A percentile compares a stretch with the other conserved stretches of the same genome.
These are phyloP conservation scores for Leccinum truebloodii DNA, from an alignment of 768 basidiomycete genomes.

Conservation along the genomic window DNA sequence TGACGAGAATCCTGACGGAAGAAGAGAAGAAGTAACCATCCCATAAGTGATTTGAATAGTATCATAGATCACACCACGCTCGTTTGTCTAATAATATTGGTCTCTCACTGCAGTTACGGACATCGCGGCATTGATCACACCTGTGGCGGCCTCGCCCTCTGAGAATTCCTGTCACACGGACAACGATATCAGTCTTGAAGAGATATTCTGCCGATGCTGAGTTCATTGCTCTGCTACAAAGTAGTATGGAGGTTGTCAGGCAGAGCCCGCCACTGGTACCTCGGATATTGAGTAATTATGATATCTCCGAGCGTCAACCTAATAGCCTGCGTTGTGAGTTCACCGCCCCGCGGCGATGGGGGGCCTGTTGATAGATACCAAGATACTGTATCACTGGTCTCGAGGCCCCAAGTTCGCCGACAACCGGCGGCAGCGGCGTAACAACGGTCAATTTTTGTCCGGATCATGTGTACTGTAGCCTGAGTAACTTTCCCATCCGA, in stretches of 20 bases:
- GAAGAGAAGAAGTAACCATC: conserved; percentile 4
- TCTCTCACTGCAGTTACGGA: background rate
- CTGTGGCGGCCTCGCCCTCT: background rate
- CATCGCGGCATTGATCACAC: background rate
- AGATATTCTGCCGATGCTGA: background rate
- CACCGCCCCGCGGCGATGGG: background rate
- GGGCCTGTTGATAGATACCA: background rate
- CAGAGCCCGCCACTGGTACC: background rate
- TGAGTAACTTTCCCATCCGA: background rate
- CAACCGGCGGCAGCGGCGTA: background rate
- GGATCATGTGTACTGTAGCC: no score
- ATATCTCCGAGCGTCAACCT: background rate
- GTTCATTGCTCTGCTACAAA: background rate
- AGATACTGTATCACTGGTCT: background rate
- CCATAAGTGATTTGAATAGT: background rate
- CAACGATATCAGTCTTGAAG: background rate
- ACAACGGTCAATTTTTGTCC: background rate
- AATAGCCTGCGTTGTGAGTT: background rate
- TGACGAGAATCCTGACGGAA: conserved; percentile 38
- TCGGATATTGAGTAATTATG: background rate
- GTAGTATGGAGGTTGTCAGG: background rate
- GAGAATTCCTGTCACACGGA: background rate
- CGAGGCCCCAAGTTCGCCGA: background rate
- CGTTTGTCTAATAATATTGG: conserved; percentile 5
- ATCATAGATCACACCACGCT: conserved; percentile 3